phyloP scores from a whole-genome alignment of 1,284 basidiomycete genomes.

The Trametes polyzona region DNA sequence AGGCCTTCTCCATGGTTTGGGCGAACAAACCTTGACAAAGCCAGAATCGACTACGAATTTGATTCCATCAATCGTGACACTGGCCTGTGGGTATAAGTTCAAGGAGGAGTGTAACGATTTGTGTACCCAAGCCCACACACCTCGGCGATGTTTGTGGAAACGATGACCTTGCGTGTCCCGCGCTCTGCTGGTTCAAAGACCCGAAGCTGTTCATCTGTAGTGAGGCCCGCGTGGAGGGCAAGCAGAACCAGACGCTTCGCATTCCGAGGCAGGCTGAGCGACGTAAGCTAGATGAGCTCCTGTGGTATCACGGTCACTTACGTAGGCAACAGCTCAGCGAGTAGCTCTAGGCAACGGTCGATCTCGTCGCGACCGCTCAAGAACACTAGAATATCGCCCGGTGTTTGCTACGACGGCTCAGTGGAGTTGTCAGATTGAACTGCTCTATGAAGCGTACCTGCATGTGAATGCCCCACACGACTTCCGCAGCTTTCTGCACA shows the following conservation, averaged over 20 bases:
- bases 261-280: constrained; percentile 64
- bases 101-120: not conserved
- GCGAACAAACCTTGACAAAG: constrained; percentile 81
- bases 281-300: not conserved
- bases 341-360: constrained; percentile 81
- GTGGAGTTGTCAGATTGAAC: not conserved
- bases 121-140: constrained; percentile 41
- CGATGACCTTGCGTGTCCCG: constrained; percentile 86
- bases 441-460: constrained; percentile 52
- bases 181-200: constrained; percentile 81
- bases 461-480: constrained; percentile 85
- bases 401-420: constrained; percentile 53
- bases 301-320: constrained; percentile 42
- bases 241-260: constrained; percentile 67
- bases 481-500: constrained; percentile 81
- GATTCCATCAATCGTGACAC: constrained; percentile 95
- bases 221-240: constrained; percentile 88
- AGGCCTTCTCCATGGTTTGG: not conserved
- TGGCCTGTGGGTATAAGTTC: constrained; percentile 58
- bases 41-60: constrained; percentile 96
- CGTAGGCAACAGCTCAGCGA: constrained; percentile 81
- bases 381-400: constrained; percentile 93
- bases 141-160: constrained; percentile 97
- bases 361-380: constrained; percentile 98
- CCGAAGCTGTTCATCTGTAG: constrained; percentile 82